Base-by-base conservation (phyloP, 2,329 filamentous ascomycete genomes). In the Colletotrichum sp. region DNA sequence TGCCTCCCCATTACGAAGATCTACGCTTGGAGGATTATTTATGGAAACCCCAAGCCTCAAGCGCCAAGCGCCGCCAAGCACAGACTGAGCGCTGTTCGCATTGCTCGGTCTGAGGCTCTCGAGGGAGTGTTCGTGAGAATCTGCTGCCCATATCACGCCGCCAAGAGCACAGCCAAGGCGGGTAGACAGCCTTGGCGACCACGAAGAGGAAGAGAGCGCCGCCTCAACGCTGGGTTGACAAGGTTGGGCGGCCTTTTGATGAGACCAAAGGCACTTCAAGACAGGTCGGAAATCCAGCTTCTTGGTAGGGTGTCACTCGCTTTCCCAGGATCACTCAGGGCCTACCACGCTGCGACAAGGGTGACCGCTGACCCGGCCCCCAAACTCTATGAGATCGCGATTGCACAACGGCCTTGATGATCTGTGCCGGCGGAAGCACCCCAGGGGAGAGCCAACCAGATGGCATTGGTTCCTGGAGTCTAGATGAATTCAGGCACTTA, bases 241-340 rank as follows among this genome's bases (percentile, higher is more conserved):
- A 69, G 15, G 55, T 59, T 57, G 39, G 7, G 57, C 39, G 34
- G 27, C 13, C 39, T 5, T 59, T 27, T 27, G 25, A 59, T 69
- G 73, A 73, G 74, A 76, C 73, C 57, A 59, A 52, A 76, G 57
- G 27, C 74, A 73, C 59, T 16, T 73, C 74, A 73, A 68, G 64
- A 44, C 15, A 15, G 67, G 32, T 36, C 19, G 11, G 12, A 32
- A 52, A 63, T 62, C 36, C 57, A 62, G 36, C 36, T 52, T 63
- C n/a, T 39, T 59, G 67, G 36, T 22, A 67, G 22, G 9, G 13
- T 22, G 27, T 29, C n/a, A 36, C 27, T 65, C 19, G 52, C 49
- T 57, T 25, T 34, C 6, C 34, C 6, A 19, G 44, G 36, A 30
- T 59, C n/a, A 22, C 16, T 39, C 49, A 65, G 16, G 57, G 16